phyloP scores from a whole-genome alignment of 2,329 filamentous ascomycete species.

The Colletotrichum filicis region DNA sequence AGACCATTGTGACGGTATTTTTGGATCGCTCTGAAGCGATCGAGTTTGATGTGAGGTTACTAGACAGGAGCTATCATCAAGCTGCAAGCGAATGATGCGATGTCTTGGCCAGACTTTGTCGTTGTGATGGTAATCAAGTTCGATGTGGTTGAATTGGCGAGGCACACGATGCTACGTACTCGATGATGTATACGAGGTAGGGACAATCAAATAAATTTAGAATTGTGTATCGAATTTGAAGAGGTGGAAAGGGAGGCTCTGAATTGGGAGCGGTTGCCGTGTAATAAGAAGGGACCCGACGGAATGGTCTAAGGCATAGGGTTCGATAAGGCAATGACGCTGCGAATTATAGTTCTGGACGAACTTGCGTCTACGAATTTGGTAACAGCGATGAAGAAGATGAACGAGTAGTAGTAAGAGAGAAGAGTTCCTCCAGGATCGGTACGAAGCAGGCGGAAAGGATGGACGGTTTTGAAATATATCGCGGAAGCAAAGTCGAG shows the following conservation, averaged over 20 bases:
- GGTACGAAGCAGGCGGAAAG: conserved; percentile 3
- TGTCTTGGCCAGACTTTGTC: background rate
- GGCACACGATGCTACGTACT: background rate
- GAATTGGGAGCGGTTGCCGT: background rate
- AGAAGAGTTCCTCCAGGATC: conserved; percentile 17
- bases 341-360: conserved; percentile 23
- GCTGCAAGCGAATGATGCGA: background rate
- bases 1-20: conserved; percentile 49
- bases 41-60: background rate
- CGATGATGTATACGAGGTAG: background rate
- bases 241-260: background rate
- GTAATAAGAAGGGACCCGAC: conserved; percentile 9
- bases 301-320: background rate
- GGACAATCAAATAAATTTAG: background rate
- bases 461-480: conserved; percentile 34
- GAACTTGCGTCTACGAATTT: conserved; percentile 24
- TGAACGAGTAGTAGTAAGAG: conserved; percentile 2
- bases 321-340: conserved; percentile 18
- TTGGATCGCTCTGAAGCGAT: conserved; percentile 2
- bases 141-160: background rate
- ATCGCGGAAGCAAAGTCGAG: conserved; percentile 30
- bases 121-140: background rate
- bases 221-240: background rate
- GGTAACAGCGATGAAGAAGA: background rate
- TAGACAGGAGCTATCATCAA: conserved; percentile 19